Evolutionary conservation across 805 yeast species (phyloP).

Genomic region (Yamadazyma laniorum): DNA sequence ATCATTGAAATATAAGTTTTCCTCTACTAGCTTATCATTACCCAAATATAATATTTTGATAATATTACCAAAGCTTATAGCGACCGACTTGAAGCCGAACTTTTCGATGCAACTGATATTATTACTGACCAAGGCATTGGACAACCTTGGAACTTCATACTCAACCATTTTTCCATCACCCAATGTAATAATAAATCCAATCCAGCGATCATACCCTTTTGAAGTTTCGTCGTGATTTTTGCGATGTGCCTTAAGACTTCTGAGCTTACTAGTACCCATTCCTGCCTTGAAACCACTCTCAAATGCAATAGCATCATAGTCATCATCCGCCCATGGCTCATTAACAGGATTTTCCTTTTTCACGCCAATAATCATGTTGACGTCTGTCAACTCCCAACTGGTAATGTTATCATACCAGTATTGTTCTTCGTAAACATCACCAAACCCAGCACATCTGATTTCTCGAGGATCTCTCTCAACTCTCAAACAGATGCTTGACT

Average conservation of each 20-base stretch:
- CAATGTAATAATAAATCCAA: slow-evolving; percentile 71
- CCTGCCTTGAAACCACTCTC: not conserved
- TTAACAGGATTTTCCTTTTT: slow-evolving; percentile 11
- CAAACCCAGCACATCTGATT: slow-evolving; percentile 84
- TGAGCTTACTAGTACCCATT: not conserved
- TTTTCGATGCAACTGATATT: slow-evolving; percentile 60
- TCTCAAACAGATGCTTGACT: slow-evolving; percentile 76
- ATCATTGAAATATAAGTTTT: slow-evolving; percentile 48
- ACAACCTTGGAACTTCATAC: slow-evolving; percentile 56
- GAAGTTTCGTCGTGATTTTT: not conserved
- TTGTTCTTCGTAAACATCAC: slow-evolving; percentile 66
- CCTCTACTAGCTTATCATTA: slow-evolving; percentile 66
- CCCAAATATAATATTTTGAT: slow-evolving; percentile 76
- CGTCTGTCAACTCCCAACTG: slow-evolving; percentile 76
- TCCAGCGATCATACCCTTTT: slow-evolving; percentile 51
- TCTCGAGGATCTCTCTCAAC: slow-evolving; percentile 93
- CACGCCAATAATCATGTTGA: slow-evolving; percentile 70
- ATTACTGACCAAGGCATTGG: slow-evolving; percentile 45
- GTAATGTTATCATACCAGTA: slow-evolving; percentile 67
- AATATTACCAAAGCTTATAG: slow-evolving; percentile 70
- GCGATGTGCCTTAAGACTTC: not conserved
- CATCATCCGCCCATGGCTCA: slow-evolving; percentile 13
- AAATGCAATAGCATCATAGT: not conserved
- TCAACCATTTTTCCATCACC: slow-evolving; percentile 61
- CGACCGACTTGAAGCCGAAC: slow-evolving; percentile 76